Evolutionary conservation across 805 yeast genomes (phyloP).

Genomic region (Debaryomyces hansenii): DNA sequence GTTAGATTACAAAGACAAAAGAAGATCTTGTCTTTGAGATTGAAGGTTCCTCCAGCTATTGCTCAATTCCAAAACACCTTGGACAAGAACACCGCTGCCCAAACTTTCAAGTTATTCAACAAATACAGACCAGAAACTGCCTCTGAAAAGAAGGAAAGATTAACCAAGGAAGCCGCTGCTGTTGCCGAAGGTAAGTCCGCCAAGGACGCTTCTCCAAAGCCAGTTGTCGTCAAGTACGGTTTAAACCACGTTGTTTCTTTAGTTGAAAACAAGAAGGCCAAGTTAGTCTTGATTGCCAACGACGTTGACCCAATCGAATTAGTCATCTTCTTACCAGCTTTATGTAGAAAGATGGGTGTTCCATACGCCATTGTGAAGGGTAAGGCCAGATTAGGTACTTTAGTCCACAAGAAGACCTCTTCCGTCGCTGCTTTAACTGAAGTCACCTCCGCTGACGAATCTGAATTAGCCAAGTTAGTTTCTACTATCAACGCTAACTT

Average conservation of each 20-base stretch:
- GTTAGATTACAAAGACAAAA: slow-evolving; percentile 98
- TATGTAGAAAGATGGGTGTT: slow-evolving; percentile 99
- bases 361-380: slow-evolving; percentile 99
- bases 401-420: slow-evolving; percentile 96
- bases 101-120: slow-evolving; percentile 95
- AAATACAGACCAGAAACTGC: slow-evolving; percentile 98
- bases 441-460: slow-evolving; percentile 91
- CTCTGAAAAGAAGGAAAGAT: slow-evolving; percentile 98
- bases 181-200: slow-evolving; percentile 97
- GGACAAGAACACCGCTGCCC: slow-evolving; percentile 99
- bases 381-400: slow-evolving; percentile 96
- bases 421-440: slow-evolving; percentile 97
- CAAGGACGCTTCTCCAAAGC: slow-evolving; percentile 96
- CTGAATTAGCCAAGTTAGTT: slow-evolving; percentile 89
- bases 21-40: slow-evolving; percentile 92
- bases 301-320: slow-evolving; percentile 99
- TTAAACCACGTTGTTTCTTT: slow-evolving; percentile 97
- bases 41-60: slow-evolving; percentile 98
- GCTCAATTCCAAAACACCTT: slow-evolving; percentile 94
- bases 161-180: slow-evolving; percentile 98
- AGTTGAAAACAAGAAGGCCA: slow-evolving; percentile 97
- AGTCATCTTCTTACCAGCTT: slow-evolving; percentile 96
- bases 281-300: slow-evolving; percentile 95
- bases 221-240: slow-evolving; percentile 97
- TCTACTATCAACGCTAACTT: slow-evolving; percentile 94